Base-by-base conservation (phyloP, 768 basidiomycete species). In the Lyophyllum atratum region DNA sequence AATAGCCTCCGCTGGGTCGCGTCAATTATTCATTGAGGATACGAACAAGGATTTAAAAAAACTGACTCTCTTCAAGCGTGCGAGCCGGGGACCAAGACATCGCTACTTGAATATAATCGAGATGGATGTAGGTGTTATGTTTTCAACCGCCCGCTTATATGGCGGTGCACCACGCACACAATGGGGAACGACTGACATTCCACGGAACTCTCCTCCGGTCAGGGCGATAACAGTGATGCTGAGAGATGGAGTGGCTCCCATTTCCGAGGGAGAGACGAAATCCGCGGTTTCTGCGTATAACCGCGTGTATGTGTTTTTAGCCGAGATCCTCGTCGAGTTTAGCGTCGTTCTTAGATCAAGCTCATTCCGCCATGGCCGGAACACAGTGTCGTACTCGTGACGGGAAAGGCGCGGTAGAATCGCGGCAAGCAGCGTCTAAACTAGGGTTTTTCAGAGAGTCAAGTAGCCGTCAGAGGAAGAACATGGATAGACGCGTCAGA, bases 51-150 rank as follows among this genome's bases (percentile, higher is more conserved):
- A 52, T 34, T 28, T 39, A 22, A 50, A 54, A 47, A 52, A 21
- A 67, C 73, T 62, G 59, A 80, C 80, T 73, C 69, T 80, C 73
- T 42, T 69, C 63, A 31, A 80, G 66, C 25, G 76, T 67, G 25
- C 76, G 73, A 17, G 60, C 64, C 44, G 80, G 77, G 49, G 65
- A 65, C 74, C 74, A 76, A 43, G 71, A 60, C 79, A 55, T 65
- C 26, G 11, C 53, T 55, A 59, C 56, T 55, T 58, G 34, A 26
- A 48, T 54, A 62, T 59, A 59, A 59, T 60, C 52, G 26, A 66
- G 54, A 58, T 60, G 55, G 34, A 15, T 53, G 56, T 59, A 50
- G 44, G 58, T 58, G 58, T 56, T 61, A 61, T 40, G 60, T 59
- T 60, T 44, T 59, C 51, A 49, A 33, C 55, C 58, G 63, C 49